Evolutionary conservation across 2,329 filamentous ascomycete genomes (phyloP), one percentile per base, ranked within the genome.

Genomic region (Phaeosphaeriaceae sp.): DNA sequence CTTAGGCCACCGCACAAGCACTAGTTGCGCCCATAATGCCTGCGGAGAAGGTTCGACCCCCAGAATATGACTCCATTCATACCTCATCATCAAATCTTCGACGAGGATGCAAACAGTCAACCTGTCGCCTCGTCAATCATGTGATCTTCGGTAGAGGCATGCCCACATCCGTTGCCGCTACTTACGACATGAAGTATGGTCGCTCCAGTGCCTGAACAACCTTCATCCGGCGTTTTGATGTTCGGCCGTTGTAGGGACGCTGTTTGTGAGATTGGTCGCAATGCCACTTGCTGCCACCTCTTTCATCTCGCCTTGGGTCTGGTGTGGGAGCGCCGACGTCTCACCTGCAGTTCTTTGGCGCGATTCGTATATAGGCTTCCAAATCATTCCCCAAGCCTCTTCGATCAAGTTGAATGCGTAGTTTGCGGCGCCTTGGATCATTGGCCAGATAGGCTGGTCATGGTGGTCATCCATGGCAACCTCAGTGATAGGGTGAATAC

Each of bases 361-460:
- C 7, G 31, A n/a, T 13, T 36, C 27, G 19, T 51, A 44, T 10
- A 9, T 11, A 21, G 52, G 22, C 44, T 20, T 58, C 58, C 62
- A 65, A 7, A 65, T 52, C 62, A 67, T 65, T 0, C 44, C 24
- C 64, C 62, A 67, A 1, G 51, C 52, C 15, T 67, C 64, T 17
- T 58, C 58, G 13, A 54, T 56, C 4, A 67, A 7, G 20, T 67
- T 65, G 48, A 62, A 56, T 3, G 51, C 57, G 31, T 65, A 63
- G 17, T 65, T 61, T 11, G 57, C 57, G 13, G 62, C 54, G 42
- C 64, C 64, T 27, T 67, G 60, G 9, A 67, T 22, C 51, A 67
- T 56, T 1, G 64, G 64, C 64, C 62, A 65, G 7, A 63, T 58
- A 1, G 62, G 64, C 46, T 67, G 64, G 41, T 65, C 51, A 36